Conservation (phyloP, 768 basidiomycete species). For the Rhizopogon rudus region DNA sequence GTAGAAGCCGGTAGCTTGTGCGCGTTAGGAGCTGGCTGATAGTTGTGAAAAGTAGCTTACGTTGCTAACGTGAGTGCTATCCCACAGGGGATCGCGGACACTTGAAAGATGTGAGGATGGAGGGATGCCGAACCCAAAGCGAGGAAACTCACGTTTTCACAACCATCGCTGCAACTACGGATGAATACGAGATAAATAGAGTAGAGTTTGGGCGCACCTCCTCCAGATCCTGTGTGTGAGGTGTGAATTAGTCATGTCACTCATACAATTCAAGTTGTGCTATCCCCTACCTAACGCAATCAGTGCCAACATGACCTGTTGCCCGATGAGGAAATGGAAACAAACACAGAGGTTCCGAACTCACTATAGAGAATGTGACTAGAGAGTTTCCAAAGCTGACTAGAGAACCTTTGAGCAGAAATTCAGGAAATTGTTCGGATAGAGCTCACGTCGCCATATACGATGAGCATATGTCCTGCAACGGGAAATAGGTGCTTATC, state of each 20-base stretch:
- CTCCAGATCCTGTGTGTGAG: constrained; percentile 18
- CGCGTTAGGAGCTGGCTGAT: neutral
- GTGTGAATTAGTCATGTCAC: neutral
- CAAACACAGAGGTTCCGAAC: constrained; percentile 1
- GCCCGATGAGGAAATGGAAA: neutral
- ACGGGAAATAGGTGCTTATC: neutral
- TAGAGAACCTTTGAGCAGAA: neutral
- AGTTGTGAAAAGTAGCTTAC: constrained; percentile 14
- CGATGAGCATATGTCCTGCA: constrained; percentile 32
- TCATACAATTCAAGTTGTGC: neutral
- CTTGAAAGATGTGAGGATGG: constrained; percentile 5
- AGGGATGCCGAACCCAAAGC: neutral
- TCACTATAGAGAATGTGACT: constrained; percentile 31
- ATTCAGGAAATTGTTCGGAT: neutral
- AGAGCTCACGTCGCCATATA: constrained; percentile 30
- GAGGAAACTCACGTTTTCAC: constrained; percentile 21
- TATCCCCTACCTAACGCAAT: constrained; percentile 20
- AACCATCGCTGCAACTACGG: constrained; percentile 23
- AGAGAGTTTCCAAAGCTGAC: neutral
- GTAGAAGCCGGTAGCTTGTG: constrained; percentile 25
- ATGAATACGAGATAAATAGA: neutral
- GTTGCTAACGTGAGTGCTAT: constrained; percentile 25
- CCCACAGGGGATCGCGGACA: constrained; percentile 26
- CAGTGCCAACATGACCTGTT: constrained; percentile 22
- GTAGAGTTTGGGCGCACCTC: constrained; percentile 15